Evolutionary conservation across 768 basidiomycete species (phyloP), one percentile per base, ranked within the genome.

Genomic region (Leccinum boreale): DNA sequence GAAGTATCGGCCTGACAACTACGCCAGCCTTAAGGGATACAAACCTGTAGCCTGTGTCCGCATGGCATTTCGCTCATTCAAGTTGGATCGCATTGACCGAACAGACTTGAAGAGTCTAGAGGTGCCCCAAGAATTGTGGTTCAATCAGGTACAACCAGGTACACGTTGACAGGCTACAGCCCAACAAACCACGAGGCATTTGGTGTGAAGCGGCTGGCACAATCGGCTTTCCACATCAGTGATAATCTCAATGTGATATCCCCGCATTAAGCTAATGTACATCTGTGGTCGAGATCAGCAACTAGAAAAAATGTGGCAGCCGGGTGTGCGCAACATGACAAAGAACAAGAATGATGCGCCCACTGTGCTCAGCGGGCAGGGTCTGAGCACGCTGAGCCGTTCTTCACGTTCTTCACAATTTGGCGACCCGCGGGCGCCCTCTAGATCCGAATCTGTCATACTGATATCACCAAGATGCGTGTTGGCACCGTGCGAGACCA

Each of bases 201-300:
- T 39, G 31, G 14, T 46, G 17, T 19, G 35, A 24, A n/a, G 62
- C 12, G 12, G 60, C 60, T 60, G 65, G 65, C 60, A 65, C 53
- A 67, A 64, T 58, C 57, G 42, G 1, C 42, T 24, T 58, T 47
- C 66, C 58, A 29, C 58, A 70, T 70, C 55, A 51, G 48, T 52
- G 12, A 15, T 49, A 51, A 6, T 14, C 46, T 52, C 58, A 70
- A 65, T 58, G 60, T 54, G 60, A 68, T 58, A 52, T 58, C 66
- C 57, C 61, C 68, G 31, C 63, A 70, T 59, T 63, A 54, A 67
- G 58, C 56, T 61, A 58, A 68, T 60, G 53, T 23, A 65, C 58
- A 53, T 62, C 52, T 45, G 33, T 58, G 42, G 56, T 35, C 46
- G 56, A 51, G 65, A 70, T 62, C 62, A 58, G 39, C 57, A 51